These are phyloP conservation scores for Phytophthora tubulina DNA, from an alignment of 352 stramenopile genomes.

Conservation along the genomic window DNA sequence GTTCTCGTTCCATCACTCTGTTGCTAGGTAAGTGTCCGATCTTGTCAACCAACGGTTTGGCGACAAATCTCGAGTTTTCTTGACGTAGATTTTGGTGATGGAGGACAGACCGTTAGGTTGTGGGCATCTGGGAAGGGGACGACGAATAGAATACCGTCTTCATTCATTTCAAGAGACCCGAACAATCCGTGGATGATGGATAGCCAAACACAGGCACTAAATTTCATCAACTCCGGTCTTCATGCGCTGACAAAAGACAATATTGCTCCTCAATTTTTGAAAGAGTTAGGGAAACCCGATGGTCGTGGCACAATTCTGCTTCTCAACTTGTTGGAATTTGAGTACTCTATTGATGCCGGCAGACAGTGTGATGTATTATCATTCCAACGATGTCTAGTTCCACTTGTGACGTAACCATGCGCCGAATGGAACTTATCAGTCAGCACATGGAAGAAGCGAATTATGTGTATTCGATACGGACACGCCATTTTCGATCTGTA, in stretches of 20 bases:
- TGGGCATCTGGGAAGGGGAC: too few species aligned
- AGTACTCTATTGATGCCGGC: conserved; percentile 45
- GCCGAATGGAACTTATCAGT: conserved; percentile 46
- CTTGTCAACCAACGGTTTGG: too few species aligned
- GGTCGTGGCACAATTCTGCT: conserved; percentile 40
- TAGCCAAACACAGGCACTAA: conserved; percentile 47
- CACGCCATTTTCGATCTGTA: conserved; percentile 37
- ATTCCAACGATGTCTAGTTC: conserved; percentile 48
- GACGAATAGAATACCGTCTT: too few species aligned
- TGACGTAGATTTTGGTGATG: too few species aligned
- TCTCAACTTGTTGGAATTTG: conserved; percentile 36
- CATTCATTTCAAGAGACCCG: neutral
- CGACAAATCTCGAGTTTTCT: too few species aligned
- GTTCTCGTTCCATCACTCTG: too few species aligned
- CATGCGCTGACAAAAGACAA: conserved; percentile 47
- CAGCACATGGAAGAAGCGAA: conserved; percentile 51
- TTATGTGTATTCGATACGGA: conserved; percentile 46
- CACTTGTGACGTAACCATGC: conserved; percentile 48
- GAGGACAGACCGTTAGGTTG: too few species aligned
- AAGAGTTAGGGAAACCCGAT: conserved; percentile 39
- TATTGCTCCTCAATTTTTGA: conserved; percentile 44
- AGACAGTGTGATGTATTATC: conserved; percentile 39
- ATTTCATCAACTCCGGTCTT: conserved; percentile 54
- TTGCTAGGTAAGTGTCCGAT: too few species aligned
- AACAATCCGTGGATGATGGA: conserved; percentile 31